Base-by-base conservation (phyloP, 768 basidiomycete genomes). In the Termitomyces sp. region DNA sequence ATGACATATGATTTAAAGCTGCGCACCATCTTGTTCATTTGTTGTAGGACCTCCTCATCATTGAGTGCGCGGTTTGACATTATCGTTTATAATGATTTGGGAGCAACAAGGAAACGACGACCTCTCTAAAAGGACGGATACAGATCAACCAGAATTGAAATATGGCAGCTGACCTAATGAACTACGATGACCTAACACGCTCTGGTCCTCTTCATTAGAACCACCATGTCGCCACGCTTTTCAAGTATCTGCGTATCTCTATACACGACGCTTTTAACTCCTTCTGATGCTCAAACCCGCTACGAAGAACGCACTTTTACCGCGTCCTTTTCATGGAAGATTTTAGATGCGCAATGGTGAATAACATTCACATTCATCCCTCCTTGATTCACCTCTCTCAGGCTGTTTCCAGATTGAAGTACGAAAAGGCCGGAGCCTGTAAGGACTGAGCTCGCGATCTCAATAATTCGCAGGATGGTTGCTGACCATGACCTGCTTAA, bases 21-120 rank as follows among this genome's bases (percentile, higher is more conserved):
- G 34, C 79, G 52, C 54, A 94, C 96, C 96, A 98, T 98, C 84
- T 98, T 98, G 77, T 93, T 95, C 91, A 98, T 93, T 79, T 98
- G 96, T 65, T 76, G 89, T 65, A 93, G 77, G 19, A 98, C 95
- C 72, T 98, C 96, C 63, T 94, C 92, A 62, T 98, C 96, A 66
- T 93, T 94, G 56, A 96, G 74, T 24, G 93, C 81, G 61, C 91
- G 78, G 45, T 85, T 80, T 59, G 90, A 75, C 84, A 85, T 94
- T 60, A 57, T 72, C 62, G 19, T 40, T 34, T 10, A 15, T 28
- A 6, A 28, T 11, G 21, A 19, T 32, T 46, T 41, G 17, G 32
- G 40, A 52, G 43, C 26, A 40, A 44, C 43, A 37, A 44, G 48
- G 11, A 24, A 22, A 26, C 30, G 30, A 32, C 30, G 30, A 32